A percentile compares a stretch with the other conserved stretches of the same genome.
Evolutionary conservation across 2,329 filamentous ascomycete genomes (phyloP).

Genomic region (Arthrobotrys conoides): DNA sequence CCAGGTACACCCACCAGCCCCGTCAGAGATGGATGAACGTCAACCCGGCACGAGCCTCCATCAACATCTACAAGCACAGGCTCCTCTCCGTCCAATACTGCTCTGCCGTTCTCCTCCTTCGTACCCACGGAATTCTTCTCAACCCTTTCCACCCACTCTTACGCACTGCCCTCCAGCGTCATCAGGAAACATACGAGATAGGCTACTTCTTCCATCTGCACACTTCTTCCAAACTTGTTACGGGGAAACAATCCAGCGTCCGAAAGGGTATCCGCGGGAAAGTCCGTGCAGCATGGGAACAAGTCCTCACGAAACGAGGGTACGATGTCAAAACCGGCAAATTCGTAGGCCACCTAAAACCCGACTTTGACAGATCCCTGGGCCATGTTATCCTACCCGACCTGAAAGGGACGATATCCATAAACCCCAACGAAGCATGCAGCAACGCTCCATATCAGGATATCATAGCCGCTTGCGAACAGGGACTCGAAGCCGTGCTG

Average conservation of each 20-base stretch:
- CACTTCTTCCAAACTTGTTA: constrained; percentile 50
- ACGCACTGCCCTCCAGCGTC: constrained; percentile 37
- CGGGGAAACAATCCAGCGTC: constrained; percentile 43
- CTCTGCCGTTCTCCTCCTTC: constrained; percentile 52
- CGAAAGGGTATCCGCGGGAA: constrained; percentile 45
- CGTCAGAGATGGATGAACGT: constrained; percentile 34
- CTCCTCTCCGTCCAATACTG: constrained; percentile 50
- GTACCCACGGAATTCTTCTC: constrained; percentile 39
- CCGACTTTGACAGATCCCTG: constrained; percentile 15
- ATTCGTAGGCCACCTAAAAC: constrained; percentile 36
- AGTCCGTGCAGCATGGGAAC: constrained; percentile 51
- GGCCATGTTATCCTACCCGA: constrained; percentile 43
- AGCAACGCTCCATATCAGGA: constrained; percentile 34
- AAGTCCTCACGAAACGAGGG: constrained; percentile 29
- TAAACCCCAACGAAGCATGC: constrained; percentile 41
- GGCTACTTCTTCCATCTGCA: constrained; percentile 58
- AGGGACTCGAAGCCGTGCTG: constrained; percentile 38
- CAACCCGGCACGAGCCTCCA: constrained; percentile 15
- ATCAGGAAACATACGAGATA: constrained; percentile 49
- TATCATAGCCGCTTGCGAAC: constrained; percentile 34
- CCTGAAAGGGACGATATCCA: constrained; percentile 44
- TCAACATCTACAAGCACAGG: constrained; percentile 33
- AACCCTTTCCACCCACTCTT: constrained; percentile 59
- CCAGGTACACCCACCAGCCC: constrained; percentile 3
- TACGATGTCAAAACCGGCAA: constrained; percentile 51